Evolutionary conservation across 1,284 basidiomycete species (phyloP).

Genomic region (Naganishia albida): DNA sequence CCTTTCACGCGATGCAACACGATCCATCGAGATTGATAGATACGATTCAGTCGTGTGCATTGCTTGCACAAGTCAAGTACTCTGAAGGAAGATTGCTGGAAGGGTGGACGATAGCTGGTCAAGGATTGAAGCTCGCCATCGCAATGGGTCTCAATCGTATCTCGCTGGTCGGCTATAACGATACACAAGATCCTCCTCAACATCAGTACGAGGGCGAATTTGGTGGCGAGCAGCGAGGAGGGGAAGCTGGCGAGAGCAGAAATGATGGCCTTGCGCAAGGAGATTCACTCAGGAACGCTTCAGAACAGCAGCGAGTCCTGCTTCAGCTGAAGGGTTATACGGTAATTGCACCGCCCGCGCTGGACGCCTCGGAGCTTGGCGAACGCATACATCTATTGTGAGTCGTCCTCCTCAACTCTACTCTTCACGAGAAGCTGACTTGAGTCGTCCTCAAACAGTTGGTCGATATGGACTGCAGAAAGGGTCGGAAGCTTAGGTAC

Average conservation of each 20-base stretch:
- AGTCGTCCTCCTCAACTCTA: slow-evolving; percentile 31
- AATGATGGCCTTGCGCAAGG: background rate
- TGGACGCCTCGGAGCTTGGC: slow-evolving; percentile 38
- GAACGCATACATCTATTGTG: slow-evolving; percentile 49
- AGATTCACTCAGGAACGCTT: slow-evolving; percentile 8
- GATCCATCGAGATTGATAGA: slow-evolving; percentile 46
- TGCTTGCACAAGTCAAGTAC: slow-evolving; percentile 39
- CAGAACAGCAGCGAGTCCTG: slow-evolving; percentile 36
- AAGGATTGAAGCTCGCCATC: slow-evolving; percentile 31
- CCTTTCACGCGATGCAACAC: slow-evolving; percentile 29
- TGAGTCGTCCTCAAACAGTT: slow-evolving; percentile 36
- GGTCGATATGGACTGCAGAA: slow-evolving; percentile 43
- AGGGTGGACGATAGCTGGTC: slow-evolving; percentile 39
- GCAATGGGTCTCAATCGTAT: slow-evolving; percentile 28
- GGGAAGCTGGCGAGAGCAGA: background rate
- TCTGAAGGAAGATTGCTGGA: slow-evolving; percentile 44
- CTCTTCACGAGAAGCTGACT: background rate
- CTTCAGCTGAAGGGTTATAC: slow-evolving; percentile 40
- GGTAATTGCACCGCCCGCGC: slow-evolving; percentile 35
- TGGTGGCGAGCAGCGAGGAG: slow-evolving; percentile 2
- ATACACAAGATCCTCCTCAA: slow-evolving; percentile 1
- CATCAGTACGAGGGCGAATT: slow-evolving; percentile 10
- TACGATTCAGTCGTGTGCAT: slow-evolving; percentile 39
- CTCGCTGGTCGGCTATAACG: slow-evolving; percentile 25
- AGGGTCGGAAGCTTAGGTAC: slow-evolving; percentile 31